These are phyloP conservation scores for Plasmodium gonderi DNA, from an alignment of 169 alveolate species.

Conservation along the genomic window DNA sequence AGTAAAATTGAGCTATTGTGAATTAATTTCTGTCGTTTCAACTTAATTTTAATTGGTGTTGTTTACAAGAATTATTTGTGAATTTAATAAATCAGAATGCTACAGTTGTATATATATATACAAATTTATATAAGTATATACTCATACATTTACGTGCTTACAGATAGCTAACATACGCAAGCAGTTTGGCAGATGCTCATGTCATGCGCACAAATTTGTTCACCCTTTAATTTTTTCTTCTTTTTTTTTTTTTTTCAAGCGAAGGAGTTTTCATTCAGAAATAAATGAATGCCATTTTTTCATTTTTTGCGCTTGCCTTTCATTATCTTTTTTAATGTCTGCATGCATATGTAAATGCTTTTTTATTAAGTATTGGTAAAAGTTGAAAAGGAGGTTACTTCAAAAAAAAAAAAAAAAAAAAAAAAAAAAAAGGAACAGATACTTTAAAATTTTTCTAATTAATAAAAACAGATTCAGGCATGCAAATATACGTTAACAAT, in stretches of 20 bases:
- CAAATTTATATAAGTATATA: background rate
- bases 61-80: background rate
- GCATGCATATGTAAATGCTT: slow-evolving; percentile 35
- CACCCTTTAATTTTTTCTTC: background rate
- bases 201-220: background rate
- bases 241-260: background rate
- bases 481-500: background rate
- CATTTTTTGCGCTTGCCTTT: background rate
- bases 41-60: background rate
- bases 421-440: background rate
- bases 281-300: background rate
- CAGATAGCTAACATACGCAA: background rate
- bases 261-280: background rate
- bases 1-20: background rate
- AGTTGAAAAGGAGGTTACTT: background rate
- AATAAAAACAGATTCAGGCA: background rate
- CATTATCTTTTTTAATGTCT: background rate
- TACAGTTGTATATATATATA: background rate
- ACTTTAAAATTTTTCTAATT: background rate
- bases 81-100: background rate
- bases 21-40: background rate
- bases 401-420: background rate
- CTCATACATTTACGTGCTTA: background rate
- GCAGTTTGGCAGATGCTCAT: background rate
- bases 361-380: background rate